These are phyloP conservation scores for Waltergamsia citrina DNA, from an alignment of 2,329 filamentous ascomycete species.

Conservation along the genomic window DNA sequence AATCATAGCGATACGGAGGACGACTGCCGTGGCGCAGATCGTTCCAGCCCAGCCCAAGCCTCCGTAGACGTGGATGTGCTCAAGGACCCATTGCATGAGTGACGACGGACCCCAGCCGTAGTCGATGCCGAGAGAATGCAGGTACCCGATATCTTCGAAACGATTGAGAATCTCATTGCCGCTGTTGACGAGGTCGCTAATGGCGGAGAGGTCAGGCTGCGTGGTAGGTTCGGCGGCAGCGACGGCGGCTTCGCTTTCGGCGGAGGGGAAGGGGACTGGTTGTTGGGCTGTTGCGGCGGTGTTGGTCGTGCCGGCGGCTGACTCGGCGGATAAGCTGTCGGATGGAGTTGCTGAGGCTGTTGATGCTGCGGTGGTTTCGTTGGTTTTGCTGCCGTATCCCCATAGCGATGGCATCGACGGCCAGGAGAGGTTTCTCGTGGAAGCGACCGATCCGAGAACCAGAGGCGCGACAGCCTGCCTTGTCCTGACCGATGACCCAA, in stretches of 20 bases:
- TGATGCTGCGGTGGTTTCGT: conserved; percentile 3
- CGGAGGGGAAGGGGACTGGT: conserved; percentile 3
- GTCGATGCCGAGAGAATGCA: conserved; percentile 75
- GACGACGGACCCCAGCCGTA: conserved; percentile 76
- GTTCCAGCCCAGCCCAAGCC: conserved; percentile 78
- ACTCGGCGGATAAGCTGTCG: not conserved
- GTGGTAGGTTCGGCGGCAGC: conserved; percentile 6
- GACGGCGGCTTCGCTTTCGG: conserved; percentile 4
- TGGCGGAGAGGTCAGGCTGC: conserved; percentile 18
- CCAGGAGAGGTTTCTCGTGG: conserved; percentile 13
- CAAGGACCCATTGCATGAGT: conserved; percentile 64
- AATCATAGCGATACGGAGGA: conserved; percentile 56
- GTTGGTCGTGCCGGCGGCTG: conserved; percentile 7
- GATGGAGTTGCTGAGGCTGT: conserved; percentile 2
- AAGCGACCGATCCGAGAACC: conserved; percentile 18
- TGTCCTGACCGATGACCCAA: conserved; percentile 12
- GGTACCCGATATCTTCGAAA: conserved; percentile 71
- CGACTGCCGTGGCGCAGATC: conserved; percentile 55
- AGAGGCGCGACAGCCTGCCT: conserved; percentile 14
- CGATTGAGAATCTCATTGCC: conserved; percentile 39
- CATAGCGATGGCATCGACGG: conserved; percentile 18
- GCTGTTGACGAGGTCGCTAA: conserved; percentile 22
- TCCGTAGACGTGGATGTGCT: conserved; percentile 69
- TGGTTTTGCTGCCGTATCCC: conserved; percentile 20
- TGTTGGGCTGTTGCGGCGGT: conserved; percentile 7